Evolutionary conservation across 805 yeast genomes (phyloP).

Genomic region (Yarrowia sp.): DNA sequence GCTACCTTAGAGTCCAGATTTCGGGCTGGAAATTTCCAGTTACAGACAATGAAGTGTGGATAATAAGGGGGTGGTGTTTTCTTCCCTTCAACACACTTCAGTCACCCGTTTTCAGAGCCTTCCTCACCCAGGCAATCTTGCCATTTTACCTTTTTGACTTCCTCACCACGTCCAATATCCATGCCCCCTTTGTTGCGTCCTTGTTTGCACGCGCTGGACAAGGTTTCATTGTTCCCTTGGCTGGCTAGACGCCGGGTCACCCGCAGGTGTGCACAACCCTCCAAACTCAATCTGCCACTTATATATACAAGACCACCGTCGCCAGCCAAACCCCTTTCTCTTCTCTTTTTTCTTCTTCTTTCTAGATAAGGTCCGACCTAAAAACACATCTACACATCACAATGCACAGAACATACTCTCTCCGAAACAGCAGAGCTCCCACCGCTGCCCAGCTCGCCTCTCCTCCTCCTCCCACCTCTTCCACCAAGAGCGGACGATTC

Average conservation of each 20-base stretch:
- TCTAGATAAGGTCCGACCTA: constrained; percentile 17
- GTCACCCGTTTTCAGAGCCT: no score
- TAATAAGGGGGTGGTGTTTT: no score
- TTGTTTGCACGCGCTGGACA: constrained; percentile 23
- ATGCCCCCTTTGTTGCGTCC: constrained; percentile 28
- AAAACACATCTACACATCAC: constrained; percentile 33
- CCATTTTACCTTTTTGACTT: constrained; percentile 14
- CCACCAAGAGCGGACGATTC: constrained; percentile 82
- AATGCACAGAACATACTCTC: constrained; percentile 98
- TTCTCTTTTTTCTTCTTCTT: constrained; percentile 12
- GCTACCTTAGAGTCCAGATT: no score
- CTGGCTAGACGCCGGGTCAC: constrained; percentile 38
- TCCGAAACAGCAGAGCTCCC: constrained; percentile 95
- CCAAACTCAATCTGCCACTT: constrained; percentile 38
- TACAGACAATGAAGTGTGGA: not conserved
- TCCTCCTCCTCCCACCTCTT: constrained; percentile 94
- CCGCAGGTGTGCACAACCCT: constrained; percentile 39
- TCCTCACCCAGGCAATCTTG: constrained; percentile 6
- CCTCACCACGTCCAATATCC: constrained; percentile 25
- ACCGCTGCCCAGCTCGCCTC: constrained; percentile 93
- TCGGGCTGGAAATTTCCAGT: no score
- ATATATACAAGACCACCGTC: constrained; percentile 35
- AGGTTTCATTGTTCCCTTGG: constrained; percentile 36
- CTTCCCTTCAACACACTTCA: no score
- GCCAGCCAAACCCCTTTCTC: constrained; percentile 20